phyloP scores from a whole-genome alignment of 805 yeast genomes.

The Metschnikowia chrysomelidarum region DNA sequence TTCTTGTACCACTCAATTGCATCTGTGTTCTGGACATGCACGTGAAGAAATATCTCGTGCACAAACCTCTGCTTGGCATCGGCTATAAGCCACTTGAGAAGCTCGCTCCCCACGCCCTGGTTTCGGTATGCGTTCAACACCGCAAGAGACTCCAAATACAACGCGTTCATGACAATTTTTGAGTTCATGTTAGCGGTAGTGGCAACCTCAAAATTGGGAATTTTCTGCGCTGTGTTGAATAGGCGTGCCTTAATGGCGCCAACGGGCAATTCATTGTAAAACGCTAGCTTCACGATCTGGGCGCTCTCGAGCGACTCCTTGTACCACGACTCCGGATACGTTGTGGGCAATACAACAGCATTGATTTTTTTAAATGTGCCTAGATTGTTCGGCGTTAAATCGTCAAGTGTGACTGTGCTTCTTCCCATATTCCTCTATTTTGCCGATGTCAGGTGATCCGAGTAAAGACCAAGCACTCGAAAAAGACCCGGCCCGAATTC shows the following conservation, averaged over 20 bases:
- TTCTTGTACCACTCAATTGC: constrained; percentile 51
- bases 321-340: constrained; percentile 54
- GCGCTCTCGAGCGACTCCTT: constrained; percentile 44
- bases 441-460: too few species aligned
- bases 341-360: constrained; percentile 47
- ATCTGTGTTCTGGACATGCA: constrained; percentile 42
- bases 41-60: constrained; percentile 53
- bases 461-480: too few species aligned
- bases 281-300: constrained; percentile 58
- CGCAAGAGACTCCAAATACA: constrained; percentile 65
- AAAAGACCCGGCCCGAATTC: too few species aligned
- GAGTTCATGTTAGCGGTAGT: constrained; percentile 21
- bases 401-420: constrained; percentile 51
- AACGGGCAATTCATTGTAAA: constrained; percentile 74
- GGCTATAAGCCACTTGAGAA: constrained; percentile 56
- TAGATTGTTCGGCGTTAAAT: constrained; percentile 56
- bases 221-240: constrained; percentile 42
- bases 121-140: constrained; percentile 64
- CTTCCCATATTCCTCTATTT: constrained; percentile 31
- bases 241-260: constrained; percentile 66
- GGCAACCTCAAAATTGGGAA: constrained; percentile 27
- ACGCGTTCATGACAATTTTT: constrained; percentile 45
- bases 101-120: constrained; percentile 58
- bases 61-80: constrained; percentile 54
- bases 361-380: constrained; percentile 60